Evolutionary conservation across 176 grass and related monocot species (phyloP).

Genomic region (Carex littledalei): DNA sequence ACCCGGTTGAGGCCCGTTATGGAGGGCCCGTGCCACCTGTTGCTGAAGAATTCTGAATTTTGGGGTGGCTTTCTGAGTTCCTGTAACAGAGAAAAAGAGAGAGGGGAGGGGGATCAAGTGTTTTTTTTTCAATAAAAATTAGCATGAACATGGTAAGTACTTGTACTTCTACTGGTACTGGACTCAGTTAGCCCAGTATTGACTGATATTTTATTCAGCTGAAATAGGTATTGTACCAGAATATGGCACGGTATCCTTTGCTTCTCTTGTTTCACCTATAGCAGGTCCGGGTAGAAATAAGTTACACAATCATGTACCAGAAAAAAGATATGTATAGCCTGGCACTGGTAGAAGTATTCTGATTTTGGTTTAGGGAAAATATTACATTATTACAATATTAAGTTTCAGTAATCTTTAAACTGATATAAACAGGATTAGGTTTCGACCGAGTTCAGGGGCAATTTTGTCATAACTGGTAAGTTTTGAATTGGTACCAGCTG

Average conservation of each 20-base stretch:
- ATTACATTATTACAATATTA: not conserved
- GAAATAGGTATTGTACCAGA: not conserved
- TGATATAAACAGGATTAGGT: not conserved
- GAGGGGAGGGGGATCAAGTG: not conserved
- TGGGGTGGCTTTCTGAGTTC: constrained; percentile 70
- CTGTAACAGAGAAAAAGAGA: constrained; percentile 30
- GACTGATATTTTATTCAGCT: not conserved
- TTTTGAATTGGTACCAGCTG: not conserved
- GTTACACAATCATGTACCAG: not conserved
- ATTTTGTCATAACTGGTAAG: not conserved
- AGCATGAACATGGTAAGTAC: not conserved
- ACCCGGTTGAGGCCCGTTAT: constrained; percentile 71
- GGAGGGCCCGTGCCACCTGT: constrained; percentile 51
- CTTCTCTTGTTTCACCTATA: too few species aligned
- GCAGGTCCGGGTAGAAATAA: not conserved
- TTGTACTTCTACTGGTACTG: not conserved
- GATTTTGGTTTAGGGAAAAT: not conserved
- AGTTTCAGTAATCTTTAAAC: not conserved
- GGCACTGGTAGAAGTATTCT: not conserved
- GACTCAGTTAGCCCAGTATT: not conserved
- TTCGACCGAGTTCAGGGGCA: not conserved
- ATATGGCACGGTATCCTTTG: not conserved
- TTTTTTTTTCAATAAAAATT: not conserved
- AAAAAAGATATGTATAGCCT: not conserved
- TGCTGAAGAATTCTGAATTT: constrained; percentile 80